Evolutionary conservation across 306 rosid species (phyloP).

Genomic region (Gleditsia sinensis): DNA sequence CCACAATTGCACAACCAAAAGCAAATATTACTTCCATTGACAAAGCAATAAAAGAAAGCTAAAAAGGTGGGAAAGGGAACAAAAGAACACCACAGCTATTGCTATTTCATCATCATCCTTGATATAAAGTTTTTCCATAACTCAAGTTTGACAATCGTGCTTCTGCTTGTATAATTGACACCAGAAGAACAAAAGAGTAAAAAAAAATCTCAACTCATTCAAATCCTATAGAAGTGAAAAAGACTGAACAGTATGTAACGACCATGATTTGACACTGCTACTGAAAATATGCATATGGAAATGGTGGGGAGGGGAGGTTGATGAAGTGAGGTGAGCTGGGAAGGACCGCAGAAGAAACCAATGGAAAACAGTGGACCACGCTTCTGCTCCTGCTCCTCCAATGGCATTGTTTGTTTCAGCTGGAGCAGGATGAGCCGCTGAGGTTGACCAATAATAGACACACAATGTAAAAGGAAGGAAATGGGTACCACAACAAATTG

Average conservation of each 20-base stretch:
- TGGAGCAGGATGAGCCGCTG: constrained; percentile 99
- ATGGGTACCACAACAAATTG: constrained; percentile 39
- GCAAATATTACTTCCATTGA: constrained; percentile 57
- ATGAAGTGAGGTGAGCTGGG: constrained; percentile 28
- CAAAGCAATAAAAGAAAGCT: constrained; percentile 38
- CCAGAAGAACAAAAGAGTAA: constrained; percentile 37
- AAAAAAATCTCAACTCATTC: constrained; percentile 47
- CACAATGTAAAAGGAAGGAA: constrained; percentile 37
- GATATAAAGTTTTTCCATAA: constrained; percentile 55
- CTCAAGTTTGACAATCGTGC: constrained; percentile 67
- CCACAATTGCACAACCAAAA: constrained; percentile 52
- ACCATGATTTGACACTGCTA: constrained; percentile 47
- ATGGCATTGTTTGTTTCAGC: constrained; percentile 53
- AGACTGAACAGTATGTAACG: constrained; percentile 57
- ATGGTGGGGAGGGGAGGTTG: constrained; percentile 41
- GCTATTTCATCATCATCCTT: constrained; percentile 49
- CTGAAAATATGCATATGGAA: constrained; percentile 46
- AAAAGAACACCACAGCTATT: constrained; percentile 54
- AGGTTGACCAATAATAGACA: constrained; percentile 67
- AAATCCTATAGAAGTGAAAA: constrained; percentile 64
- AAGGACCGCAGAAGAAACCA: constrained; percentile 24
- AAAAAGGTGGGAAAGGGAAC: constrained; percentile 35
- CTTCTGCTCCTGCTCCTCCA: constrained; percentile 92
- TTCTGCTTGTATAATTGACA: constrained; percentile 63
- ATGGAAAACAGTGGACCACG: constrained; percentile 54